phyloP scores from a whole-genome alignment of 164 flowering plant genomes.

The Macadamia tetraphylla region DNA sequence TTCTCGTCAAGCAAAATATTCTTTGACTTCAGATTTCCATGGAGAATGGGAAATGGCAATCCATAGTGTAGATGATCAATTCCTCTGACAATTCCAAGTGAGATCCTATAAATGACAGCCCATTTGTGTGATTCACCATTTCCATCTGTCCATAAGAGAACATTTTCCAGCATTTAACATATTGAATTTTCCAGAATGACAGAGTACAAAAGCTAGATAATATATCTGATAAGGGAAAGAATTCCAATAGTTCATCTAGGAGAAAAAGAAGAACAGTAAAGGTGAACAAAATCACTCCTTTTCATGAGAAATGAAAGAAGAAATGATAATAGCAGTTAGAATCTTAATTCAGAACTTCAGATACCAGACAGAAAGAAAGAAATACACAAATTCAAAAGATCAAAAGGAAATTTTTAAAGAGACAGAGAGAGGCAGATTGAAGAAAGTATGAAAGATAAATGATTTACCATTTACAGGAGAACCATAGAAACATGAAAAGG shows the following conservation, averaged over 20 bases:
- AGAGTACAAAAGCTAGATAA: neutral
- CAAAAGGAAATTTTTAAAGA: neutral
- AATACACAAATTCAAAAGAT: neutral
- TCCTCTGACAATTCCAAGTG: slow-evolving; percentile 68
- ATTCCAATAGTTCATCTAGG: neutral
- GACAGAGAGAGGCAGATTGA: neutral
- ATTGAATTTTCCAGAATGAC: neutral
- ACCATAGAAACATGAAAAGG: too few relatives aligned
- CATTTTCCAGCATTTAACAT: neutral
- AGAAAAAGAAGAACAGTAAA: neutral
- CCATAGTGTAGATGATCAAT: slow-evolving; percentile 76
- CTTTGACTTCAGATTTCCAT: slow-evolving; percentile 87
- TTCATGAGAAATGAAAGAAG: neutral
- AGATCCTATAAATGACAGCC: slow-evolving; percentile 50
- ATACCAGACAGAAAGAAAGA: too few relatives aligned
- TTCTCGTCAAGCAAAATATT: slow-evolving; percentile 59
- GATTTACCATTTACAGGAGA: too few relatives aligned
- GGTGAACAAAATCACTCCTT: neutral
- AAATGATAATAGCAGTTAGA: too few relatives aligned
- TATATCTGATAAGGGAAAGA: neutral
- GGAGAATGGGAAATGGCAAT: slow-evolving; percentile 53
- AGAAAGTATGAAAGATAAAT: too few relatives aligned
- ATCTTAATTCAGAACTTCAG: too few relatives aligned
- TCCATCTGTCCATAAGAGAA: slow-evolving; percentile 36
- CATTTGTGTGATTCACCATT: slow-evolving; percentile 53